phyloP scores from a whole-genome alignment of 768 basidiomycete genomes.

The Kwoniella europaea region DNA sequence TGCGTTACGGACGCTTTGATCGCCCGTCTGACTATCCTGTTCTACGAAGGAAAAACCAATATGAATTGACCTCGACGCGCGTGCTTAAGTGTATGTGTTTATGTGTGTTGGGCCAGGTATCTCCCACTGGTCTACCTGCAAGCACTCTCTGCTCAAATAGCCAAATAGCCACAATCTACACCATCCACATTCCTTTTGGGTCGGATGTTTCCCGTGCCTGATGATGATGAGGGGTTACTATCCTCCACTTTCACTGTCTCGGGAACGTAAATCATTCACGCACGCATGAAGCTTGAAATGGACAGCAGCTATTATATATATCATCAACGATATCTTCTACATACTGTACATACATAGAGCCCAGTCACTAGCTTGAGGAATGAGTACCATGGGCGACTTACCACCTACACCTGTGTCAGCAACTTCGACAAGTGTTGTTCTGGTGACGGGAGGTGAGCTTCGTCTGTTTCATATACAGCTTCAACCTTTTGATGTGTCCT shows the following conservation, averaged over 20 bases:
- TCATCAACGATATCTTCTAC: neutral
- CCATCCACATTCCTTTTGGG: neutral
- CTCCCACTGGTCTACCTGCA: too few relatives aligned
- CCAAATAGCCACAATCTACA: neutral
- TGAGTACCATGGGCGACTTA: slow-evolving; percentile 2
- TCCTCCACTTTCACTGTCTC: neutral
- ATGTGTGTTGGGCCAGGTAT: too few relatives aligned
- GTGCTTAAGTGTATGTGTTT: too few relatives aligned
- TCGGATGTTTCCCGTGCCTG: slow-evolving; percentile 8
- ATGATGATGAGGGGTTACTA: neutral
- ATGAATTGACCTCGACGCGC: too few relatives aligned
- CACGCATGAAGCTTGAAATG: neutral
- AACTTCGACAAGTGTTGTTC: neutral
- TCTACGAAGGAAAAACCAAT: too few relatives aligned
- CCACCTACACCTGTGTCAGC: slow-evolving; percentile 18
- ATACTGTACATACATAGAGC: neutral
- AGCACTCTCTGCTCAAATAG: too few relatives aligned
- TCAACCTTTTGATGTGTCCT: too few relatives aligned
- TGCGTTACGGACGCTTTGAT: too few relatives aligned
- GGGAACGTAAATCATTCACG: neutral
- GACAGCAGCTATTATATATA: neutral
- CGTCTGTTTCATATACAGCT: too few relatives aligned
- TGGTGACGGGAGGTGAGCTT: slow-evolving; percentile 23
- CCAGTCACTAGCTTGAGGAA: neutral
- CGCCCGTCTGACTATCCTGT: too few relatives aligned